These are phyloP conservation scores for Cokeromyces recurvatus DNA, from an alignment of 371 early-diverging fungal species.

Conservation along the genomic window DNA sequence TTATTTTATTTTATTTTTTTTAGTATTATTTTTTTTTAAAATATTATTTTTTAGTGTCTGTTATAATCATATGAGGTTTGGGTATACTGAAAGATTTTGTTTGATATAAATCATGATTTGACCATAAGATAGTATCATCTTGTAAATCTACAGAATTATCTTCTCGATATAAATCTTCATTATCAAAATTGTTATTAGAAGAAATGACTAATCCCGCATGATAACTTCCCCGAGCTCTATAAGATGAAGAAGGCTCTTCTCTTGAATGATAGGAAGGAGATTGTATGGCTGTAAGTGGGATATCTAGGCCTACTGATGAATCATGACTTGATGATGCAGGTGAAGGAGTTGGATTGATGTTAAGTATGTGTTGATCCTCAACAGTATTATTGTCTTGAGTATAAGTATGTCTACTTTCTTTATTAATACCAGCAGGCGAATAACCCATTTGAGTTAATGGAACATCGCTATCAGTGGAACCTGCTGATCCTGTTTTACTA, in stretches of 20 bases:
- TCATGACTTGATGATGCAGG: background rate
- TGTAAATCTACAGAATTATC: background rate
- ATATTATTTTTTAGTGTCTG: too few relatives aligned
- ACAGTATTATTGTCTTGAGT: too few relatives aligned
- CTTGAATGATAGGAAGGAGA: too few relatives aligned
- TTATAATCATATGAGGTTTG: conserved; percentile 1
- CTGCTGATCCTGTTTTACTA: conserved; percentile 19
- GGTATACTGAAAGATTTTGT: conserved; percentile 2
- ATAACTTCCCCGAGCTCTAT: conserved; percentile 6
- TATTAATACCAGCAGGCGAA: background rate
- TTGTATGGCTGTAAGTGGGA: background rate
- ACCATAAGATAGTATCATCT: too few relatives aligned
- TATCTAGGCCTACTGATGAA: conserved; percentile 10
- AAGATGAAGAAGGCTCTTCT: background rate
- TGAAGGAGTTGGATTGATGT: too few relatives aligned
- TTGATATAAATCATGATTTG: background rate
- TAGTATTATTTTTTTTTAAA: too few relatives aligned
- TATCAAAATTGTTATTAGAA: background rate
- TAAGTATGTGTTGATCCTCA: too few relatives aligned
- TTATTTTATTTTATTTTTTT: too few relatives aligned
- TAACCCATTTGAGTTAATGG: conserved; percentile 17
- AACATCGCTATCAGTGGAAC: conserved; percentile 34
- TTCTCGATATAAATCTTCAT: background rate
- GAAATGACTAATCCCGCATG: conserved; percentile 7
- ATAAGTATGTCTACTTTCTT: too few relatives aligned